phyloP scores from a whole-genome alignment of 2,329 filamentous ascomycete genomes.

The Claviceps sorghi region DNA sequence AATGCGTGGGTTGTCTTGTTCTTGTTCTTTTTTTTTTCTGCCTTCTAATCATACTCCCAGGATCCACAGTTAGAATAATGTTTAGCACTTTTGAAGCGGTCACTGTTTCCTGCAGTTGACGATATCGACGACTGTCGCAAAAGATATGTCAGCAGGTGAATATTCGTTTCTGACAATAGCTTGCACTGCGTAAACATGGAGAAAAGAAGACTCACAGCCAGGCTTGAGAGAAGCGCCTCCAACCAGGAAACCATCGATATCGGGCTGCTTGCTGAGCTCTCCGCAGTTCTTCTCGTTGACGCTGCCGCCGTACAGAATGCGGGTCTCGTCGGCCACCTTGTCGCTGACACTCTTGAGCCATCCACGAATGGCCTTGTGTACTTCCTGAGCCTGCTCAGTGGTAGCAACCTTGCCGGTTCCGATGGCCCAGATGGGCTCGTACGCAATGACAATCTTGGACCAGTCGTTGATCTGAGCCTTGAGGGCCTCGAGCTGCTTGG shows the following conservation, averaged over 20 bases:
- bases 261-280: constrained; percentile 78
- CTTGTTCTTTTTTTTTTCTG: background rate
- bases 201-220: constrained; percentile 50
- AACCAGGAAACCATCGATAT: constrained; percentile 97
- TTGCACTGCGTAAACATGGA: background rate
- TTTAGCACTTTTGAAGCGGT: constrained; percentile 11
- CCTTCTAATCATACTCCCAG: background rate
- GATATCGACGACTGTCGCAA: constrained; percentile 38
- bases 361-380: constrained; percentile 78
- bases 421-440: constrained; percentile 96
- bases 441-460: constrained; percentile 89
- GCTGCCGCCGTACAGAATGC: constrained; percentile 91
- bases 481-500: constrained; percentile 70
- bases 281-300: constrained; percentile 97
- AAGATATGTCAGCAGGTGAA: background rate
- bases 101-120: constrained; percentile 39
- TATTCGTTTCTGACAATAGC: background rate
- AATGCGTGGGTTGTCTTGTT: background rate
- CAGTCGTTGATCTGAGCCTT: constrained; percentile 68
- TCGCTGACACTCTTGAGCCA: constrained; percentile 73
- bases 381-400: constrained; percentile 82
- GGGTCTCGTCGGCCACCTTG: constrained; percentile 66
- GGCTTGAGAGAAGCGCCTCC: constrained; percentile 95
- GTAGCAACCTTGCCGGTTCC: constrained; percentile 90
- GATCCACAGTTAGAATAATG: background rate